A percentile compares a stretch with the other conserved stretches of the same genome.
Conservation (phyloP, 306 rosid genomes). For the Quercus parvula region DNA sequence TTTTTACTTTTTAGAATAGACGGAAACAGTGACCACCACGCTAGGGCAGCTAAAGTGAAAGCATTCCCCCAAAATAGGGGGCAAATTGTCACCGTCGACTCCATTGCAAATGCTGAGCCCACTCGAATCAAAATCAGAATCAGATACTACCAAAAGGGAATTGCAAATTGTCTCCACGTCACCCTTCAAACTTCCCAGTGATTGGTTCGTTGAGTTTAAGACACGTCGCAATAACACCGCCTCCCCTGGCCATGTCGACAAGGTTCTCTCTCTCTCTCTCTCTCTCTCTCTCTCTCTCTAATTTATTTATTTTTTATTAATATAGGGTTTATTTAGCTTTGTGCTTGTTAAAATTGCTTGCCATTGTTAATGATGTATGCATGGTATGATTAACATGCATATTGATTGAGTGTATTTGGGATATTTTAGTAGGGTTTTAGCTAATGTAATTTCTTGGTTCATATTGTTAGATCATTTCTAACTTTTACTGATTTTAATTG, state of each 20-base stretch:
- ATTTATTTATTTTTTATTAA: neutral
- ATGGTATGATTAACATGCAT: neutral
- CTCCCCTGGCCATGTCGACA: slow-evolving; percentile 23
- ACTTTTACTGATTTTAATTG: no score
- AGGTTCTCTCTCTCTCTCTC: slow-evolving; percentile 20
- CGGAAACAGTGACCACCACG: no score
- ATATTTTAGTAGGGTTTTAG: neutral
- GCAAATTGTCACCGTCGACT: slow-evolving; percentile 1
- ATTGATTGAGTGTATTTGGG: neutral
- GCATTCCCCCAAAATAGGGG: neutral
- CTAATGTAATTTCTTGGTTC: neutral
- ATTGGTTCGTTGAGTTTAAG: slow-evolving; percentile 41
- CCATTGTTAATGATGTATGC: neutral
- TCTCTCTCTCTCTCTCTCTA: neutral
- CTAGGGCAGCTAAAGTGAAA: neutral
- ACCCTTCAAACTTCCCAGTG: slow-evolving; percentile 40
- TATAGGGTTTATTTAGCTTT: neutral
- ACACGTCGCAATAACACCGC: slow-evolving; percentile 20
- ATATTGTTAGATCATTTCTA: no score
- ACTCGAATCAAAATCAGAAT: neutral
- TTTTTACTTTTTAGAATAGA: neutral
- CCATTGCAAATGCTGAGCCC: slow-evolving; percentile 15
- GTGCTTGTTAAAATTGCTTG: neutral
- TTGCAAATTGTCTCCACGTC: slow-evolving; percentile 17
- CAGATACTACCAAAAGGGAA: slow-evolving; percentile 1